A percentile compares a stretch with the other conserved stretches of the same genome.
Evolutionary conservation across 345 rosid species (phyloP).

Genomic region (Aethionema arabicum): DNA sequence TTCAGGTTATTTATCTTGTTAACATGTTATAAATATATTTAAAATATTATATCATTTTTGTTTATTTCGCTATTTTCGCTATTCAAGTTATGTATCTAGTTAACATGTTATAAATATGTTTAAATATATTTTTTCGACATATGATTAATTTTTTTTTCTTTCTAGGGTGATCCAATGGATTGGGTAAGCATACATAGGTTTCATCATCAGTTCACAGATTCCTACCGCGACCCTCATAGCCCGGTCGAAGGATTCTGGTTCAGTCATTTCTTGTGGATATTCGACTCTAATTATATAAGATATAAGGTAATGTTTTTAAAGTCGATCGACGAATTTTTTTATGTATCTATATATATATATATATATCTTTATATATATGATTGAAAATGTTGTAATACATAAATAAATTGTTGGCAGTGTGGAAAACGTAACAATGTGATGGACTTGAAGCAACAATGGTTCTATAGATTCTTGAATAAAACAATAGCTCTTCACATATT

Average conservation of each 20-base stretch:
- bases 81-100: conserved; percentile 51
- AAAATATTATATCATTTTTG: conserved; percentile 50
- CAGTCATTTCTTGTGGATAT: conserved; percentile 77
- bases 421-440: conserved; percentile 61
- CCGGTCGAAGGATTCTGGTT: conserved; percentile 87
- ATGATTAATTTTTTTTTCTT: not conserved
- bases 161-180: conserved; percentile 59
- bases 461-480: conserved; percentile 57
- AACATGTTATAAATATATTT: not conserved
- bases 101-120: not conserved
- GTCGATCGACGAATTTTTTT: not conserved
- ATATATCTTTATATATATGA: not conserved
- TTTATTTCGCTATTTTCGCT: conserved; percentile 68
- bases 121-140: not conserved
- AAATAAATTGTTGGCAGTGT: conserved; percentile 20
- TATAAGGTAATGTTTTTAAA: conserved; percentile 47
- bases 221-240: conserved; percentile 86
- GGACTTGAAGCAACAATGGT: conserved; percentile 78
- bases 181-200: conserved; percentile 94
- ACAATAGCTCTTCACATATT: conserved; percentile 63
- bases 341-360: not conserved
- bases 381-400: not conserved
- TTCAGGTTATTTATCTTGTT: conserved; percentile 50
- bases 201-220: conserved; percentile 79
- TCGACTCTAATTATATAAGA: conserved; percentile 46